Evolutionary conservation across 257 asterid species (phyloP).

Genomic region (Solanum gandarillasii): DNA sequence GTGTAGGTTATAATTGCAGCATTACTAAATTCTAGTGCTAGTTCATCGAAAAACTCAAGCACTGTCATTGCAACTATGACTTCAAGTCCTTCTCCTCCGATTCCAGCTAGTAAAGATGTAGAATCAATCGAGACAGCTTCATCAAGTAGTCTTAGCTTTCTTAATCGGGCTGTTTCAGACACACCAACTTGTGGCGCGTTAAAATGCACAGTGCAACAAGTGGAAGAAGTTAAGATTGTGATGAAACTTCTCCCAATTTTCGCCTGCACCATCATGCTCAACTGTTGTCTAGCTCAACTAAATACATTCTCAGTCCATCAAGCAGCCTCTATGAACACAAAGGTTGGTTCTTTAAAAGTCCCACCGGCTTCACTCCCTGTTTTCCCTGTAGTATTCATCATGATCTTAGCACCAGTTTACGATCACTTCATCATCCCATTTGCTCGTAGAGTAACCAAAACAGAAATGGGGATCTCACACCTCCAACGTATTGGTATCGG

Average conservation of each 20-base stretch:
- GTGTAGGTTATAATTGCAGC: constrained; percentile 32
- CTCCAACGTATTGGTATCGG: constrained; percentile 77
- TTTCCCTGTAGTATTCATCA: constrained; percentile 78
- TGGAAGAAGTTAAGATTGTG: constrained; percentile 77
- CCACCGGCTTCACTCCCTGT: constrained; percentile 93
- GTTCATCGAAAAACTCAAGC: constrained; percentile 12
- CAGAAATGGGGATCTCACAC: constrained; percentile 68
- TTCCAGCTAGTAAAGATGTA: neutral
- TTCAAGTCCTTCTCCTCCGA: constrained; percentile 21
- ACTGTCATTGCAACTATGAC: constrained; percentile 28
- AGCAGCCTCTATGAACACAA: constrained; percentile 88
- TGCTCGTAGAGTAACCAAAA: constrained; percentile 37
- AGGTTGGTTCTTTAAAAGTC: constrained; percentile 51
- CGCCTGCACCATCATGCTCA: constrained; percentile 74
- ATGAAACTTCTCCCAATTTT: constrained; percentile 72
- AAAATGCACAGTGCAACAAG: constrained; percentile 25
- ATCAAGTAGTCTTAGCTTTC: constrained; percentile 16
- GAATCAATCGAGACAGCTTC: constrained; percentile 2
- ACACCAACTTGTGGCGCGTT: neutral
- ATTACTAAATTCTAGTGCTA: constrained; percentile 8
- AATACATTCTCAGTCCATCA: constrained; percentile 91
- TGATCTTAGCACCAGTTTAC: constrained; percentile 67
- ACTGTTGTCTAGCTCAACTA: constrained; percentile 85
- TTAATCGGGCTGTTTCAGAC: constrained; percentile 10
- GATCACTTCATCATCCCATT: constrained; percentile 69